Evolutionary conservation across 805 yeast genomes (phyloP).

Genomic region (Hanseniaspora pseudoguilliermondii): DNA sequence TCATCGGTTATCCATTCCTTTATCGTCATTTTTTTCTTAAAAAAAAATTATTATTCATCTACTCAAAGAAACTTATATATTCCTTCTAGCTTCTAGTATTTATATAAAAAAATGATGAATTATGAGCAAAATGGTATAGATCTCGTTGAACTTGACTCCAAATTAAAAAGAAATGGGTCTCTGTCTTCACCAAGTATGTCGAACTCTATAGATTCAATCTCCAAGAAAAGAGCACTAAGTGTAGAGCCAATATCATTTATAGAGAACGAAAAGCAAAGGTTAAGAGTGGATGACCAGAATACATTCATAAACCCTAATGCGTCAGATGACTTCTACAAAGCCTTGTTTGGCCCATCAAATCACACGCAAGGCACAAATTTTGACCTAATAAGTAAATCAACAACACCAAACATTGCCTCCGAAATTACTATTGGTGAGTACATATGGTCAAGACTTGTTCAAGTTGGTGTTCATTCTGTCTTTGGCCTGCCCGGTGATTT

Average conservation of each 20-base stretch:
- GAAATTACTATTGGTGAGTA: conserved; percentile 48
- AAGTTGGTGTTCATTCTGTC: conserved; percentile 40
- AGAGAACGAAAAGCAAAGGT: not conserved
- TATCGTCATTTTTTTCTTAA: no score
- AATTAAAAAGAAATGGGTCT: not conserved
- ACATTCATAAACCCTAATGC: not conserved
- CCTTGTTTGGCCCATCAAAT: not conserved
- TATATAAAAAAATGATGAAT: not conserved
- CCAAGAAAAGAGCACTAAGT: not conserved
- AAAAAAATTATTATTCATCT: no score
- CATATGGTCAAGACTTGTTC: conserved; percentile 44
- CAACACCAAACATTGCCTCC: conserved; percentile 5
- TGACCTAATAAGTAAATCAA: not conserved
- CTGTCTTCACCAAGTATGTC: not conserved
- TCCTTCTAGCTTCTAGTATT: no score
- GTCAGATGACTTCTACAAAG: not conserved
- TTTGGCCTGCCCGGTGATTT: conserved; percentile 73
- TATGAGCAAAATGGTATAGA: conserved; percentile 13
- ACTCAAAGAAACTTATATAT: no score
- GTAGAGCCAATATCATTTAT: not conserved
- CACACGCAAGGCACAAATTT: not conserved
- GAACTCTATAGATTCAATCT: not conserved
- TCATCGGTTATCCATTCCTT: no score
- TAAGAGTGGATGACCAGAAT: not conserved
- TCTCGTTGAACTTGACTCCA: not conserved